Conservation (phyloP, 2,329 filamentous ascomycete species). For the Aspergillus sp. region DNA sequence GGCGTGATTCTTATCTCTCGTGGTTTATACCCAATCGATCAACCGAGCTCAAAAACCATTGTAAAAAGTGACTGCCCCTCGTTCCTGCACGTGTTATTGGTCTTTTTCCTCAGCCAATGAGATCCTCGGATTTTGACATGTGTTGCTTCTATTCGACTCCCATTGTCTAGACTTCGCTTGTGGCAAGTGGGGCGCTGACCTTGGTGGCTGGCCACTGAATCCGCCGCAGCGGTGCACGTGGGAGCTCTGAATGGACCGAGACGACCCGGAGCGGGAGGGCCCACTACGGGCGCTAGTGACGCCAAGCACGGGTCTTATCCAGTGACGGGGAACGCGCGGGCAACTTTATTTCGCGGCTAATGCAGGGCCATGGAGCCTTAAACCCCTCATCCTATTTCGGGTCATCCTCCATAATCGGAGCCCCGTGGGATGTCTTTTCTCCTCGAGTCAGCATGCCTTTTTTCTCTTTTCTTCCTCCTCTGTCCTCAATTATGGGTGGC, state of each 20-base stretch:
- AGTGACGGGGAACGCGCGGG: background rate
- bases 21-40: no score
- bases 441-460: no score
- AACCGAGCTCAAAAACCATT: no score
- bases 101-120: no score
- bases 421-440: no score
- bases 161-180: background rate
- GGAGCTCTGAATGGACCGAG: background rate
- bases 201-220: background rate
- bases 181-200: background rate
- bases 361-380: background rate
- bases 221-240: background rate
- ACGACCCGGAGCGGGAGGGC: background rate
- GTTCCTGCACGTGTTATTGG: background rate
- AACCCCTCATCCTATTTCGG: background rate
- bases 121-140: no score
- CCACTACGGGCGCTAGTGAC: background rate
- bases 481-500: background rate
- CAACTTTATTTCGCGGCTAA: background rate
- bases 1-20: no score
- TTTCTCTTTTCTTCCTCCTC: conserved; percentile 2
- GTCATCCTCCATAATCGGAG: no score
- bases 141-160: background rate
- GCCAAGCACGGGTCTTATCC: background rate
- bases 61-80: no score